Percentiles rank a stretch among this genome's conserved stretches.
Evolutionary conservation across 768 basidiomycete species (phyloP).

Genomic region (Lactifluus pinguis): DNA sequence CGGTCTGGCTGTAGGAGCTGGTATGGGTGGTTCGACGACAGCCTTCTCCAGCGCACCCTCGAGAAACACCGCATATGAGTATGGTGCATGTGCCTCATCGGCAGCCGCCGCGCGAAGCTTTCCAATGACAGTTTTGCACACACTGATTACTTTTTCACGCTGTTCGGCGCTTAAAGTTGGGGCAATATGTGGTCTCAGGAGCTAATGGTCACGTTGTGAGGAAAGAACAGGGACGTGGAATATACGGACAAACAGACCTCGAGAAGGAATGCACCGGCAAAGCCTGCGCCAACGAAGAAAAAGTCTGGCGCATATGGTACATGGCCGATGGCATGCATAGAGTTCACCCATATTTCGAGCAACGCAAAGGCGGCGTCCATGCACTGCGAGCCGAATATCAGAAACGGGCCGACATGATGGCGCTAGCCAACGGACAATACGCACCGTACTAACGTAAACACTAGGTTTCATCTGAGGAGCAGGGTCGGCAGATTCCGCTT

Average conservation of each 20-base stretch:
- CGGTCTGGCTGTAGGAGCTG: conserved; percentile 34
- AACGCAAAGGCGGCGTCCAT: conserved; percentile 11
- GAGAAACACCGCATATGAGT: conserved; percentile 15
- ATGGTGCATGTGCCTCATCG: conserved; percentile 10
- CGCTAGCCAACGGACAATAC: not conserved
- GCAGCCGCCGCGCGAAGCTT: conserved; percentile 2
- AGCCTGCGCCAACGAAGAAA: conserved; percentile 19
- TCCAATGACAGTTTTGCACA: not conserved
- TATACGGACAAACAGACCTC: not conserved
- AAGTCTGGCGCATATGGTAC: conserved; percentile 17
- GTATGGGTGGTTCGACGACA: not conserved
- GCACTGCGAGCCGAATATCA: conserved; percentile 7
- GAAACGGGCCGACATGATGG: not conserved
- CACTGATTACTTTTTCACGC: conserved; percentile 1
- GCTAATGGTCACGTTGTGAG: not conserved
- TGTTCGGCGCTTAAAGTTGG: conserved; percentile 1
- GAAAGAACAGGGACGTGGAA: conserved; percentile 1
- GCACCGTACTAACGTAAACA: conserved; percentile 5
- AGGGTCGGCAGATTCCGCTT: not conserved
- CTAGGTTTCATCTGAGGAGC: conserved; percentile 1
- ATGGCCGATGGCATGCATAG: conserved; percentile 9
- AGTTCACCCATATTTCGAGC: conserved; percentile 13
- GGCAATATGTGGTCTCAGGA: conserved; percentile 12
- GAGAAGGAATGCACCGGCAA: conserved; percentile 17
- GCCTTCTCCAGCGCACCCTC: conserved; percentile 7